Evolutionary conservation across 202 grass and related monocot species (phyloP).

Genomic region (Hordeum pubiflorum): DNA sequence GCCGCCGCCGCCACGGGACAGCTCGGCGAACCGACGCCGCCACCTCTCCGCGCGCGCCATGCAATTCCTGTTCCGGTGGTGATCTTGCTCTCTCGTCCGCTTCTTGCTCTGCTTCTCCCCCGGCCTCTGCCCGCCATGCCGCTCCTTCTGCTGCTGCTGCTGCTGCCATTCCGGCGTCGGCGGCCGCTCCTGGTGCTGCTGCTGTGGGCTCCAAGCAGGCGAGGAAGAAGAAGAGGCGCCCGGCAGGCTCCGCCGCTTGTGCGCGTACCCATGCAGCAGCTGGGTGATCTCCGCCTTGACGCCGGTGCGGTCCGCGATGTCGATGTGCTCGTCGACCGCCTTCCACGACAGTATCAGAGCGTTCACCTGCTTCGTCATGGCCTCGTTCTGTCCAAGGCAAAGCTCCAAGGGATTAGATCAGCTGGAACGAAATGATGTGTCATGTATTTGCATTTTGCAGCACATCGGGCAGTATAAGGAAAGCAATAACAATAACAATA

Average conservation of each 20-base stretch:
- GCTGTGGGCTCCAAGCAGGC: not conserved
- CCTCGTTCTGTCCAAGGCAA: constrained; percentile 27
- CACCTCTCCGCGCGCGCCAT: not conserved
- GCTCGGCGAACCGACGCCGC: no score
- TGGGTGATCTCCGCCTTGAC: constrained; percentile 40
- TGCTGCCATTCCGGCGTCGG: not conserved
- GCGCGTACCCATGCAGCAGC: constrained; percentile 33
- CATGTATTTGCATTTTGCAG: not conserved
- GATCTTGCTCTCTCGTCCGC: not conserved
- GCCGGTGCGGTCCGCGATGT: constrained; percentile 8
- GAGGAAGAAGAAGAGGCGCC: constrained; percentile 1
- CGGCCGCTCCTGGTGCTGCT: not conserved
- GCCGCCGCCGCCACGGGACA: no score
- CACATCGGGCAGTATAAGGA: not conserved
- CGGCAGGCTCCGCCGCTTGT: constrained; percentile 16
- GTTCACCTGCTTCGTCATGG: constrained; percentile 32
- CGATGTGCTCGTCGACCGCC: constrained; percentile 30
- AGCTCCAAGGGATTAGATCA: not conserved
- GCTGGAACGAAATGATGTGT: not conserved
- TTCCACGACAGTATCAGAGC: constrained; percentile 30
- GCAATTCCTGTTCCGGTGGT: not conserved
- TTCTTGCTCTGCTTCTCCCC: not conserved
- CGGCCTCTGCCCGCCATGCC: not conserved
- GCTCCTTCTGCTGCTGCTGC: not conserved
- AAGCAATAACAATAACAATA: not conserved